A percentile compares a stretch with the other conserved stretches of the same genome.
phyloP scores from a whole-genome alignment of 768 basidiomycete species.

The Ramaria sp. region DNA sequence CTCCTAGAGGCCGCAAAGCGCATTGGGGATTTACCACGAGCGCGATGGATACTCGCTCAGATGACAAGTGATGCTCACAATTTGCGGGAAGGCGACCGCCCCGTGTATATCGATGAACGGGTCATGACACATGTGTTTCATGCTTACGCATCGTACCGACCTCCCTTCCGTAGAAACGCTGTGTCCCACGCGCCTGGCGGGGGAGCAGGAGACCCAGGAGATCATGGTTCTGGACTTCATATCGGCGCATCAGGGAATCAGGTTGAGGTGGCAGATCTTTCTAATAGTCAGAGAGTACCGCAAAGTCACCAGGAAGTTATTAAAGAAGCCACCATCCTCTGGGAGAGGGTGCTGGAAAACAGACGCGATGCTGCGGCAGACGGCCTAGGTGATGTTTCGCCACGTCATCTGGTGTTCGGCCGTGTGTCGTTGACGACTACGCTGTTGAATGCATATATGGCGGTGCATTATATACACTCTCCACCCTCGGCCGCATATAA shows the following conservation, averaged over 20 bases:
- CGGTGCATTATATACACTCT: conserved; percentile 57
- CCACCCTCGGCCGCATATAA: conserved; percentile 36
- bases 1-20: conserved; percentile 87
- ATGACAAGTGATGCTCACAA: conserved; percentile 35
- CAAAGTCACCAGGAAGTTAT: conserved; percentile 66
- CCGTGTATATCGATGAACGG: conserved; percentile 41
- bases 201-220: not conserved
- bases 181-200: conserved; percentile 6
- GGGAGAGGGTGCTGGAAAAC: conserved; percentile 47
- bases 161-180: conserved; percentile 47
- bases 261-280: not conserved
- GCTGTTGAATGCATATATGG: conserved; percentile 72
- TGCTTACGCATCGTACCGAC: conserved; percentile 71
- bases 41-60: conserved; percentile 87
- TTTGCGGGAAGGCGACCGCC: not conserved
- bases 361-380: conserved; percentile 6
- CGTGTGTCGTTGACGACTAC: conserved; percentile 47
- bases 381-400: not conserved
- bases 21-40: conserved; percentile 69
- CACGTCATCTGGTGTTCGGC: conserved; percentile 31
- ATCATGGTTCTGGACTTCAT: not conserved
- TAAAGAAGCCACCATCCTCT: conserved; percentile 56
- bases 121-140: conserved; percentile 81
- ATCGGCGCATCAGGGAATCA: conserved; percentile 9
- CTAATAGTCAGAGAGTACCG: conserved; percentile 35